Base-by-base conservation (phyloP, 2,329 filamentous ascomycete species). In the Paracoccidioides lutzii region DNA sequence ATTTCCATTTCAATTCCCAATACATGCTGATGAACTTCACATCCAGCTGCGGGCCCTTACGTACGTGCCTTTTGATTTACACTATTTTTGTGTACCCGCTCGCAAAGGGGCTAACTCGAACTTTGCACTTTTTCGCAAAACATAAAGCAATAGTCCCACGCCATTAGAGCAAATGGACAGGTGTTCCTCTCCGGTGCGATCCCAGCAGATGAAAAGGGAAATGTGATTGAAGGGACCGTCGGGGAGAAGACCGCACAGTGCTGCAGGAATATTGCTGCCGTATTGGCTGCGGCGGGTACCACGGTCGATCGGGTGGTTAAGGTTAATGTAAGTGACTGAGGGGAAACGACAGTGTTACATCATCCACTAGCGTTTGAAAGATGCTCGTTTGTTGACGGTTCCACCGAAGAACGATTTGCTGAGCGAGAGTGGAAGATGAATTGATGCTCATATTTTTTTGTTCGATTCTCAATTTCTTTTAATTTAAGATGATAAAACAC, bases 241-340 rank as follows among this genome's bases (percentile, higher is more conserved):
- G 78, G 80, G 55, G 79, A 90, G 63, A 81, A 85, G 70, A 88
- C 85, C 63, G 80, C 80, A 61, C 79, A 80, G 64, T 86, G 81
- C 76, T 84, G 84, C 73, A 78, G 86, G 73, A 95, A 94, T 74
- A 81, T 96, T 67, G 80, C 85, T 71, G 87, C 87, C 45, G 88
- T 97, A 56, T 82, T 97, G 53, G 80, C 83, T 58, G 88, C 84
- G 64, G 89, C 90, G 30, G 89, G 88, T 54, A 90, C 87, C 28
- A 81, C 80, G 53, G 79, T 97, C 57, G 73, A 81, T 60, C 87
- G 84, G 72, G 85, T 95, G 49, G 87, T 96, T 75, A 95, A 96
- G 80, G 87, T 90, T 64, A 88, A 84, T 69, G 74, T 75, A 61
- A 49, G 70, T 68, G 40, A 14, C 28, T 30, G 14, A 38, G 14